A percentile compares a stretch with the other conserved stretches of the same genome.
Evolutionary conservation across 805 yeast species (phyloP).

Genomic region (Lipomyces starkeyi): DNA sequence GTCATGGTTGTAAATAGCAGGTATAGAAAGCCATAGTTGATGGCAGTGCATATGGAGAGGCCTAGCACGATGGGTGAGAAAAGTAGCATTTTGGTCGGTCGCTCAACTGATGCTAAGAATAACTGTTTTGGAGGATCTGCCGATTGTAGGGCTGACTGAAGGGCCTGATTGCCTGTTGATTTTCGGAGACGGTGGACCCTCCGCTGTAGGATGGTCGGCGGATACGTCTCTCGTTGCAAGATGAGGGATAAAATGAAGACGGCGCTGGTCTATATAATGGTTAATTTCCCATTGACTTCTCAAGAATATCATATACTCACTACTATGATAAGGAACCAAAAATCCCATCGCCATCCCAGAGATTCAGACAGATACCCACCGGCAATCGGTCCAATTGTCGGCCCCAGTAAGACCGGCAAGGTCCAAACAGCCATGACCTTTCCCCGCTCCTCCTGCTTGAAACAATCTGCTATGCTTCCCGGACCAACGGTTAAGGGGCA

Average conservation of each 20-base stretch:
- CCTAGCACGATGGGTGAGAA: slow-evolving; percentile 70
- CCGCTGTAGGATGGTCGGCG: slow-evolving; percentile 56
- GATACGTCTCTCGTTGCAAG: slow-evolving; percentile 62
- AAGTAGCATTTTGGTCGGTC: slow-evolving; percentile 61
- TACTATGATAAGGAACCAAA: slow-evolving; percentile 55
- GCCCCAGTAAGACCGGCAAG: slow-evolving; percentile 71
- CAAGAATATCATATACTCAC: slow-evolving; percentile 37
- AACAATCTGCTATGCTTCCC: slow-evolving; percentile 67
- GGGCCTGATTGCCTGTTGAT: slow-evolving; percentile 59
- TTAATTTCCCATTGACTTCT: background rate
- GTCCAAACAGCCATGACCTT: slow-evolving; percentile 62
- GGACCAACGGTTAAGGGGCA: slow-evolving; percentile 74
- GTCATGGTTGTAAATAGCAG: slow-evolving; percentile 62
- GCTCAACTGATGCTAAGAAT: slow-evolving; percentile 51
- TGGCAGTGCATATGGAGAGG: slow-evolving; percentile 67
- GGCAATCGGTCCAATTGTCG: slow-evolving; percentile 69
- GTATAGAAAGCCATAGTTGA: slow-evolving; percentile 69
- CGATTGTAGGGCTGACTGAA: slow-evolving; percentile 64
- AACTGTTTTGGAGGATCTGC: slow-evolving; percentile 31
- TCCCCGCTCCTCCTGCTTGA: slow-evolving; percentile 55
- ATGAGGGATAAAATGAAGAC: slow-evolving; percentile 52
- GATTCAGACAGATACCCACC: slow-evolving; percentile 62
- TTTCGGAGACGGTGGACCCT: slow-evolving; percentile 58
- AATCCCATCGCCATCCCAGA: slow-evolving; percentile 74
- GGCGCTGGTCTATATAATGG: background rate